Percentiles rank a stretch among this genome's conserved stretches.
Conservation (phyloP, 2,329 filamentous ascomycete genomes). For the Geosmithia putterillii region DNA sequence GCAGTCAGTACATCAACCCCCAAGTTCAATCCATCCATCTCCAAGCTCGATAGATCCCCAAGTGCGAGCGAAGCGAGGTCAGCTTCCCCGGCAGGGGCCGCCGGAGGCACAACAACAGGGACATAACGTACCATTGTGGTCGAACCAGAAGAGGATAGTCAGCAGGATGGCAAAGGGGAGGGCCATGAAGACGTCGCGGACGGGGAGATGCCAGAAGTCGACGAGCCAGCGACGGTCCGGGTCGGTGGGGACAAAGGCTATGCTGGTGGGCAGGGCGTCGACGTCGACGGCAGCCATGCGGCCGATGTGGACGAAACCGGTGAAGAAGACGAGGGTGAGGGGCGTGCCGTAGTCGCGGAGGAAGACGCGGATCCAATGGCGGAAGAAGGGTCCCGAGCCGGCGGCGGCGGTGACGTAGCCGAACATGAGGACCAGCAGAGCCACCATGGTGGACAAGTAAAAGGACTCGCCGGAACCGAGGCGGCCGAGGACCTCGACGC, state of each 20-base stretch:
- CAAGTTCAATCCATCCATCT: no score
- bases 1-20: no score
- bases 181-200: constrained; percentile 66
- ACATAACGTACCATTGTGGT: constrained; percentile 58
- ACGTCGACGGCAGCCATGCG: constrained; percentile 63
- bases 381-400: constrained; percentile 60
- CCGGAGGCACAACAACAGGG: neutral
- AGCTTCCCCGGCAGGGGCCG: no score
- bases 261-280: constrained; percentile 61
- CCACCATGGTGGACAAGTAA: constrained; percentile 68
- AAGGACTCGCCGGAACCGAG: constrained; percentile 57
- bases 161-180: constrained; percentile 77
- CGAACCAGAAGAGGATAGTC: constrained; percentile 80
- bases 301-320: constrained; percentile 77
- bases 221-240: constrained; percentile 61
- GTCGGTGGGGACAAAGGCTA: constrained; percentile 64
- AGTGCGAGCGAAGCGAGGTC: neutral
- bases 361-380: constrained; percentile 65
- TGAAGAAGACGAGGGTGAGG: constrained; percentile 74
- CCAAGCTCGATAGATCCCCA: no score
- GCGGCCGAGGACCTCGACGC: constrained; percentile 70
- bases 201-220: constrained; percentile 65
- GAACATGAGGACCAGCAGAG: constrained; percentile 65
- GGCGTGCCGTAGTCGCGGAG: constrained; percentile 85
- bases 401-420: constrained; percentile 64